Evolutionary conservation across 148 eudicot genomes (phyloP).

Genomic region (Camellia lanceoleosa): DNA sequence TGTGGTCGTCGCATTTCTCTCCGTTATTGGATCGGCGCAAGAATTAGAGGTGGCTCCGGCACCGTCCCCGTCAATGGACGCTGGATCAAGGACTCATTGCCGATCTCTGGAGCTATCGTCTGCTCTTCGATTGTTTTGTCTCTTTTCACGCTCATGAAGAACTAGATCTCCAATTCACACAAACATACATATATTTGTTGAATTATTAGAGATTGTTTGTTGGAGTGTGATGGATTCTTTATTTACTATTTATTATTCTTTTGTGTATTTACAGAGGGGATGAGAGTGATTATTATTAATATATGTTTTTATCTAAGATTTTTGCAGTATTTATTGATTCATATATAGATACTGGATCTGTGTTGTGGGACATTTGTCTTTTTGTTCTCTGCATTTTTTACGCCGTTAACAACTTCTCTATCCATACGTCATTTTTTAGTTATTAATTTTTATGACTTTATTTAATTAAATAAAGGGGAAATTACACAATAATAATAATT

Average conservation of each 20-base stretch:
- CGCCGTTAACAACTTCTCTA: too few relatives aligned
- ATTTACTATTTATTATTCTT: not conserved
- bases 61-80: not conserved
- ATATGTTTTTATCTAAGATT: too few relatives aligned
- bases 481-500: too few relatives aligned
- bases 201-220: too few relatives aligned
- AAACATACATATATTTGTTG: too few relatives aligned
- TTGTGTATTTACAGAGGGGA: not conserved
- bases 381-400: too few relatives aligned
- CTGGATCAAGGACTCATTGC: conserved; percentile 21
- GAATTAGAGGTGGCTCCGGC: conserved; percentile 11
- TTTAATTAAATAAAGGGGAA: too few relatives aligned
- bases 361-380: too few relatives aligned
- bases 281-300: not conserved
- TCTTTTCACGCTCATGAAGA: conserved; percentile 16
- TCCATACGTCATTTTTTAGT: too few relatives aligned
- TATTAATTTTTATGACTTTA: too few relatives aligned
- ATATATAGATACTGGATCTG: too few relatives aligned
- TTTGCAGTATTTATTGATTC: too few relatives aligned
- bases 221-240: not conserved
- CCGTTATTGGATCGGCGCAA: conserved; percentile 16
- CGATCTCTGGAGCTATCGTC: conserved; percentile 17
- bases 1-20: conserved; percentile 1
- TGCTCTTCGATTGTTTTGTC: conserved; percentile 25
- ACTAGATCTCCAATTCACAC: not conserved